phyloP scores from a whole-genome alignment of 345 rosid species.

The Rhodomyrtus tomentosa region DNA sequence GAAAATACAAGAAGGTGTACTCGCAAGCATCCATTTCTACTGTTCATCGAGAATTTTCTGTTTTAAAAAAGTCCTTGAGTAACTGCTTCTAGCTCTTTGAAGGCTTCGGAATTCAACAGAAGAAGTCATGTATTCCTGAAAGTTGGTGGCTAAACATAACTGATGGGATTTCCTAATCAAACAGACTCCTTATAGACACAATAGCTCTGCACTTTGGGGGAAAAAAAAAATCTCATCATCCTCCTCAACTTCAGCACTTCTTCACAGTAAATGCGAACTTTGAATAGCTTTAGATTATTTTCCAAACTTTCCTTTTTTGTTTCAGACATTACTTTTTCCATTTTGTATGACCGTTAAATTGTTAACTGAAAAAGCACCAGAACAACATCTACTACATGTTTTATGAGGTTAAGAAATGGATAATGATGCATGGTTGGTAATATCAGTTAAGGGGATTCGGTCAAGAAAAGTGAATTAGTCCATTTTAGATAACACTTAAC shows the following conservation, averaged over 20 bases:
- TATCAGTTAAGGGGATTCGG: background rate
- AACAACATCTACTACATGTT: background rate
- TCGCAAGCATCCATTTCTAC: background rate
- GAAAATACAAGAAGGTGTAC: background rate
- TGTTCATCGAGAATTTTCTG: background rate
- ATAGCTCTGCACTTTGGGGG: background rate
- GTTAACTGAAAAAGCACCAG: background rate
- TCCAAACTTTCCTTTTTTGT: background rate
- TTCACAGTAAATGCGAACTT: background rate
- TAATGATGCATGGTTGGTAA: background rate
- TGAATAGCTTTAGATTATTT: background rate
- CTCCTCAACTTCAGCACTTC: too few species aligned
- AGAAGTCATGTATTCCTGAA: background rate
- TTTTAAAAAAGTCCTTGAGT: background rate
- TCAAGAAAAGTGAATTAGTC: background rate
- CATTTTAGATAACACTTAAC: background rate
- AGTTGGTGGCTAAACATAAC: too few species aligned
- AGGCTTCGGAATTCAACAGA: background rate
- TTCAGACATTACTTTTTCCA: background rate
- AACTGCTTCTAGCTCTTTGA: background rate
- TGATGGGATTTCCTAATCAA: background rate
- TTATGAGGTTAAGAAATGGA: background rate
- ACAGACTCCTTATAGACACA: background rate
- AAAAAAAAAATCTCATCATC: too few species aligned
- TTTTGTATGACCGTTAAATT: background rate